Evolutionary conservation across 352 stramenopile genomes (phyloP), one percentile per base, ranked within the genome.

Genomic region (Globisporangium yorkense): DNA sequence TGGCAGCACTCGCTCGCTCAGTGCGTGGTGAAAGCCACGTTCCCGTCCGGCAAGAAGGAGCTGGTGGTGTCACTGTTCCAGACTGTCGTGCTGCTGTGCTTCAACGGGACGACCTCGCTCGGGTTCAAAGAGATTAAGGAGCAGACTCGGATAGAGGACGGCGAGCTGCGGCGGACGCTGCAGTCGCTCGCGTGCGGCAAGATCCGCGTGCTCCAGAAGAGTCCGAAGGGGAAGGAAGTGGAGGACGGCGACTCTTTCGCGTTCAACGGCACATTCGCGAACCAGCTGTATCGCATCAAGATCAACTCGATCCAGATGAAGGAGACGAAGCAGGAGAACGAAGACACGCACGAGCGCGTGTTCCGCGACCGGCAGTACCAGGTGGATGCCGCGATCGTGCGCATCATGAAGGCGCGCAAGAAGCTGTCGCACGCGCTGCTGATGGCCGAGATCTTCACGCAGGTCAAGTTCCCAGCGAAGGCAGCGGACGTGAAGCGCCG

Each of bases 331-430:
- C 84, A 96, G 63, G 92, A 98, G 62, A 96, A 96, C 60, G 79
- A 94, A 61, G 88, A 98, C 62, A 98, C 92, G 0, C 85, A 98
- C 68, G 92, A 98, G 66, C 84, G 88, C 18, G 91, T 98, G 29
- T 97, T 97, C 70, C 75, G 93, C 45, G 92, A 98, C 58, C 87
- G 92, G 33, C 88, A 97, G 70, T 97, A 97, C 68, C 87, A 97
- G 56, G 89, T 97, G 20, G 31, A 35, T n/a, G 97, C 97, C 41
- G 96, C 97, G 13, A 99, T 99, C 67, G 97, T 99, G 44, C 93
- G 97, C 71, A 99, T 99, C 77, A 99, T 99, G 97, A 99, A 99
- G 80, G 96, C 96, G 20, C 79, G 96, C 59, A 98, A 98, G 75
- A 98, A 87, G 40, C 68, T 99, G 8, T 89, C 82, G 46, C 96